phyloP scores from a whole-genome alignment of 73 alveolate genomes.

The Effrenium voratum region DNA sequence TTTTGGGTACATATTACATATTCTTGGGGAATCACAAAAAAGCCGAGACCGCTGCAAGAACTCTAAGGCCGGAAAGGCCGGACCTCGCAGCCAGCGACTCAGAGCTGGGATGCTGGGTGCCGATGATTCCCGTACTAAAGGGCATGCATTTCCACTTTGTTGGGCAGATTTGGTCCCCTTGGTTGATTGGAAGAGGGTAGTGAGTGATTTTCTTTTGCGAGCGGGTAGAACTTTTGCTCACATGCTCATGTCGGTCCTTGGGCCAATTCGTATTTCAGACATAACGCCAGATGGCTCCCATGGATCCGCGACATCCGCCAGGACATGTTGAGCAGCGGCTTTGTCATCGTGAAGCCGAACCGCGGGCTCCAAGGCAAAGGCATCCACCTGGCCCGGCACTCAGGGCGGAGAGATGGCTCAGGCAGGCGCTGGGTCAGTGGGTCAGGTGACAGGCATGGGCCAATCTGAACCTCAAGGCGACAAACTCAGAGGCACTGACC shows the following conservation, averaged over 20 bases:
- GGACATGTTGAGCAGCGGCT: neutral
- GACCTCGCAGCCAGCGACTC: too few relatives aligned
- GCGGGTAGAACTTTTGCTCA: too few relatives aligned
- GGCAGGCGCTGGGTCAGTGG: too few relatives aligned
- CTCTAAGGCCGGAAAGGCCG: too few relatives aligned
- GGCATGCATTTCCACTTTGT: too few relatives aligned
- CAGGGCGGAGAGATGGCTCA: too few relatives aligned
- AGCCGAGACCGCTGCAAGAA: too few relatives aligned
- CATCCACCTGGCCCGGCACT: conserved; percentile 49
- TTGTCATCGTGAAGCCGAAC: conserved; percentile 76
- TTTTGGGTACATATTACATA: too few relatives aligned
- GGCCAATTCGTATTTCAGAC: neutral
- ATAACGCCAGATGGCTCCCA: neutral
- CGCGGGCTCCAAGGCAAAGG: conserved; percentile 77
- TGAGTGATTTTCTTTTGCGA: too few relatives aligned
- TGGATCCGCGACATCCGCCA: neutral
- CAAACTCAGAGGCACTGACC: neutral
- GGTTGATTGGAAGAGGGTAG: neutral
- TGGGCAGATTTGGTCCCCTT: neutral
- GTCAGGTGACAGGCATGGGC: neutral
- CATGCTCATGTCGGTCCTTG: neutral
- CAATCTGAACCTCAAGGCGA: neutral
- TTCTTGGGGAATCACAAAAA: too few relatives aligned
- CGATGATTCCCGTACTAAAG: too few relatives aligned
- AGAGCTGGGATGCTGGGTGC: too few relatives aligned